Evolutionary conservation across 371 early-diverging fungal genomes (phyloP).

Genomic region (Rhizopus microsporus): DNA sequence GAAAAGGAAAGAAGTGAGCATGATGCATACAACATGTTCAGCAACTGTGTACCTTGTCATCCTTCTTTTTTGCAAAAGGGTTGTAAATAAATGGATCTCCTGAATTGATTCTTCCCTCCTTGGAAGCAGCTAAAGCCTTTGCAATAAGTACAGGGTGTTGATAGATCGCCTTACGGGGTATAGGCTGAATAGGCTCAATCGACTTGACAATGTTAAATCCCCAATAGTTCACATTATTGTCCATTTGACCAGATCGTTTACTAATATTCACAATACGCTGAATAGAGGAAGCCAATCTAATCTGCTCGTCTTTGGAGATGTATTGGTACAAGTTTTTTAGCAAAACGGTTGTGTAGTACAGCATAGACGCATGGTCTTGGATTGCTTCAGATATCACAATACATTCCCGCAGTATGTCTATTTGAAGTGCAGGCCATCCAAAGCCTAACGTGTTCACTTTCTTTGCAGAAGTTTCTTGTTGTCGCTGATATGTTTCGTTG

Average conservation of each 20-base stretch:
- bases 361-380: slow-evolving; percentile 66
- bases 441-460: slow-evolving; percentile 20
- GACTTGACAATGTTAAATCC: slow-evolving; percentile 50
- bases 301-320: slow-evolving; percentile 71
- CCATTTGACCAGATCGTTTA: slow-evolving; percentile 27
- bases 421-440: slow-evolving; percentile 84
- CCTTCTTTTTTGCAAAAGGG: slow-evolving; percentile 66
- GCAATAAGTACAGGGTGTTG: slow-evolving; percentile 30
- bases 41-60: slow-evolving; percentile 36
- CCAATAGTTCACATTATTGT: slow-evolving; percentile 49
- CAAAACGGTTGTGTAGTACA: slow-evolving; percentile 68
- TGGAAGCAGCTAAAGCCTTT: slow-evolving; percentile 27
- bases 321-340: slow-evolving; percentile 69
- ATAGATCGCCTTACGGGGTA: slow-evolving; percentile 46
- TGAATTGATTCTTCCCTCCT: slow-evolving; percentile 24
- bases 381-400: slow-evolving; percentile 71
- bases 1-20: too few relatives aligned
- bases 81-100: slow-evolving; percentile 78
- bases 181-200: slow-evolving; percentile 41
- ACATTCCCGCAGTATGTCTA: slow-evolving; percentile 75
- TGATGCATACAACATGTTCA: not conserved
- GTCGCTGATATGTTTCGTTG: not conserved
- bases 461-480: not conserved
- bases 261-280: slow-evolving; percentile 60
- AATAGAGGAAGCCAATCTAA: slow-evolving; percentile 62